Evolutionary conservation across 78 protist genomes (phyloP), one percentile per base, ranked within the genome.

Genomic region (Cavenderia fasciculata): DNA sequence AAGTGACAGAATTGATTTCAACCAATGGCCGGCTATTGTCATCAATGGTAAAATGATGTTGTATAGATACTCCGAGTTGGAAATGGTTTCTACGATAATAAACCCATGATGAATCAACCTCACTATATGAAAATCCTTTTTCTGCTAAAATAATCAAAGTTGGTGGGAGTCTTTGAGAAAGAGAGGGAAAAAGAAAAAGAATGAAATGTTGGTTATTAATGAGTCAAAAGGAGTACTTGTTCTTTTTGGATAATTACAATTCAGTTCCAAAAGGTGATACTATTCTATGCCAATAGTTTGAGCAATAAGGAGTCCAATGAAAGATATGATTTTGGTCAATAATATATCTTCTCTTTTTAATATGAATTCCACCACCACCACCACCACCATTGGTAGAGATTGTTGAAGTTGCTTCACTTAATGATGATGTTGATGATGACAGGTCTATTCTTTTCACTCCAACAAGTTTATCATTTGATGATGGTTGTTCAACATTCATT

Each of bases 1-100:
- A 41, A 41, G 49, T 3, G 1, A 54, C 21, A 23, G 71, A 68
- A 68, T 82, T 68, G 6, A 68, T 21, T 36, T 41, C 46, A 11
- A 82, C 41, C 18, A 68, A 33, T 56, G 75, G 75, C 27, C 56
- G 68, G n/a, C n/a, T n/a, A n/a, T 49, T 43, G n/a, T 82, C 89
- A 29, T 65, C 52, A 65, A 82, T 56, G 40, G 27, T 57, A 41
- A 82, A 68, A 66, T 47, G 21, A 56, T 82, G 89, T 21, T 69
- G 21, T 29, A 82, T 59, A 43, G 77, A 33, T 14, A 82, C 43
- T 29, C 77, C 40, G 29, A 82, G 56, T 82, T 82, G 89, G 44
- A 82, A 82, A 56, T 82, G 89, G 68, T 82, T 82, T 66, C 88
- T 68, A 68, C 90, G 65, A 68, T 74, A 82, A 82, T 82, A 82